Evolutionary conservation across 2,329 filamentous ascomycete species (phyloP).

Genomic region (Phialophora verrucosa): DNA sequence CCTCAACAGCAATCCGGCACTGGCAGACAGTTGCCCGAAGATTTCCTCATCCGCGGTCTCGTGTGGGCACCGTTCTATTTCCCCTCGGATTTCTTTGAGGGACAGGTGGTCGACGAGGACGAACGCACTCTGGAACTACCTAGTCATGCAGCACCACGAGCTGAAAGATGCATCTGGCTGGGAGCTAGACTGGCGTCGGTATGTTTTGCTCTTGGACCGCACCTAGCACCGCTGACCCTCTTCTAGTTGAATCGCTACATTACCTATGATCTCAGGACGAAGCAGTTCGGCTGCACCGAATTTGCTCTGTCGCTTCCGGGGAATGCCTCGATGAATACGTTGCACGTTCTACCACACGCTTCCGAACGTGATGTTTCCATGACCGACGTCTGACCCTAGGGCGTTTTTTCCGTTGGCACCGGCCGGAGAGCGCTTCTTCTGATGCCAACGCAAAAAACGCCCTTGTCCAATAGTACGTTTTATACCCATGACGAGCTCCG

Average conservation of each 20-base stretch:
- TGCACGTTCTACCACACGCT: slow-evolving; percentile 21
- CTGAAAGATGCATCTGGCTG: slow-evolving; percentile 59
- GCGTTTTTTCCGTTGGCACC: background rate
- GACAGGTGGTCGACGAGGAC: slow-evolving; percentile 59
- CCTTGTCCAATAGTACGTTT: background rate
- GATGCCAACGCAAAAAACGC: background rate
- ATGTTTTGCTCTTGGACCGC: slow-evolving; percentile 29
- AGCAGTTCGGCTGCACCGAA: slow-evolving; percentile 44
- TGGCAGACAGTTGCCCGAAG: slow-evolving; percentile 61
- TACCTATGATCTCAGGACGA: slow-evolving; percentile 43
- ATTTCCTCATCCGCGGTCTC: slow-evolving; percentile 62
- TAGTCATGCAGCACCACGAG: slow-evolving; percentile 55
- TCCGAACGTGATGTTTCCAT: slow-evolving; percentile 23
- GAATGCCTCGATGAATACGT: slow-evolving; percentile 21
- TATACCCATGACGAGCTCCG: background rate
- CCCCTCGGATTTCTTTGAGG: slow-evolving; percentile 58
- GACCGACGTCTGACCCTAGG: slow-evolving; percentile 23
- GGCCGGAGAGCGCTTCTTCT: background rate
- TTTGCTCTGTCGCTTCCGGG: slow-evolving; percentile 23
- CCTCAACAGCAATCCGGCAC: slow-evolving; percentile 49
- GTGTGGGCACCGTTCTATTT: slow-evolving; percentile 60
- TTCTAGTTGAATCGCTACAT: slow-evolving; percentile 46
- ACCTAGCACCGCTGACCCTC: slow-evolving; percentile 27
- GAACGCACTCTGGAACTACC: slow-evolving; percentile 59
- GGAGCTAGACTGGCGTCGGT: slow-evolving; percentile 53